phyloP scores from a whole-genome alignment of 2,329 filamentous ascomycete species.

The Penicillium hesseltinei region DNA sequence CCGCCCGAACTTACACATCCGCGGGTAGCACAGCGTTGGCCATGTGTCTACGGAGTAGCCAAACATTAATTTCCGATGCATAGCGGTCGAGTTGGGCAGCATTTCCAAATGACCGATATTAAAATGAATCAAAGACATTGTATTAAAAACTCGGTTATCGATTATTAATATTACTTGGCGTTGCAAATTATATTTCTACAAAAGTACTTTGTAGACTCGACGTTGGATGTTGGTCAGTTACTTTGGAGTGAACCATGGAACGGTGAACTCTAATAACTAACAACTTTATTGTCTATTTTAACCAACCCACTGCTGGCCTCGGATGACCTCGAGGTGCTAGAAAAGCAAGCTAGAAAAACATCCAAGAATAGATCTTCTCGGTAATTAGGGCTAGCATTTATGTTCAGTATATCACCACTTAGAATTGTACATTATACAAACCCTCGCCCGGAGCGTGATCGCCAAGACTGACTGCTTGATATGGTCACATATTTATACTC shows the following conservation, averaged over 20 bases:
- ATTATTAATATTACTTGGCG: not conserved
- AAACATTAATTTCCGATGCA: conserved; percentile 9
- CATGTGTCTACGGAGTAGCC: conserved; percentile 9
- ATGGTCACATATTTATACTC: not conserved
- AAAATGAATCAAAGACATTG: not conserved
- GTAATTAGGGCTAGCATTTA: not conserved
- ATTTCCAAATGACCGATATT: not conserved
- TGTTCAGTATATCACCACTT: not conserved
- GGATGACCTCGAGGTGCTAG: not conserved
- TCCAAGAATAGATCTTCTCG: not conserved
- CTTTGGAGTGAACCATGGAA: conserved; percentile 10
- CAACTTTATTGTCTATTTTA: conserved; percentile 7
- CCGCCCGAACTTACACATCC: conserved; percentile 3
- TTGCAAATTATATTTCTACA: not conserved
- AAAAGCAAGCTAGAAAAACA: not conserved
- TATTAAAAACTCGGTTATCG: not conserved
- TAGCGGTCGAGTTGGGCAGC: conserved; percentile 9
- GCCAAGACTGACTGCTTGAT: not conserved
- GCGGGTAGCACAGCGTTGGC: conserved; percentile 7
- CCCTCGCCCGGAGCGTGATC: not conserved
- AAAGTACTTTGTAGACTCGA: not conserved
- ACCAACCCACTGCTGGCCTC: not conserved
- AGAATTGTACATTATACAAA: not conserved
- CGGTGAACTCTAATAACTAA: conserved; percentile 7
- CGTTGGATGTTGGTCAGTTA: conserved; percentile 6